phyloP scores from a whole-genome alignment of 345 rosid species.

The Eucalyptus sp. region DNA sequence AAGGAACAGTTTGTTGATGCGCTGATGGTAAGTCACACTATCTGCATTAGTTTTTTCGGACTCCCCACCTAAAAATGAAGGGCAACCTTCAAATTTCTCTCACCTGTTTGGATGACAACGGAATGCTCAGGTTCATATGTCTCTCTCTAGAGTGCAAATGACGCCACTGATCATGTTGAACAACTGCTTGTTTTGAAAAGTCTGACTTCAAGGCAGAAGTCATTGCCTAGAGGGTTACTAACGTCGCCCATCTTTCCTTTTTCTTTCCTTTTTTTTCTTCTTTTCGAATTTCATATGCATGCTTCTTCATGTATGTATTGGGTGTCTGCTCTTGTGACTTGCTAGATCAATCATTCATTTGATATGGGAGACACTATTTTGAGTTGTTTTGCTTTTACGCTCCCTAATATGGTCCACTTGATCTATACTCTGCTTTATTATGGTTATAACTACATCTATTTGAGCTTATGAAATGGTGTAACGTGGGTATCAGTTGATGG shows the following conservation, averaged over 20 bases:
- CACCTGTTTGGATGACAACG: not conserved
- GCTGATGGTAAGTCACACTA: conserved; percentile 22
- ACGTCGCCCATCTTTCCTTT: not conserved
- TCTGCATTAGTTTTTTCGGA: not conserved
- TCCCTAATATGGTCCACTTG: not conserved
- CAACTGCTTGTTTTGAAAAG: not conserved
- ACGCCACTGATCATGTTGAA: not conserved
- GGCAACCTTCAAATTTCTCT: not conserved
- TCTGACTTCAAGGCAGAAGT: not conserved
- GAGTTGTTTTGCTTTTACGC: not conserved
- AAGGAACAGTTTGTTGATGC: conserved; percentile 75
- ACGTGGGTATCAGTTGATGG: not conserved
- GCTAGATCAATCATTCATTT: not conserved
- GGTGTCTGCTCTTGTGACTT: not conserved
- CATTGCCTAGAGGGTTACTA: not conserved
- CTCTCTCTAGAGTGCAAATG: not conserved
- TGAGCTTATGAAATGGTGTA: not conserved
- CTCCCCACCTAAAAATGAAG: not conserved
- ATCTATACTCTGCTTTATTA: not conserved
- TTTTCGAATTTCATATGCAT: not conserved
- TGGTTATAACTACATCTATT: not conserved
- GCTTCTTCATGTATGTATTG: not conserved
- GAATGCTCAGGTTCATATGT: not conserved
- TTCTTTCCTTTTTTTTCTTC: not conserved
- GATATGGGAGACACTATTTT: not conserved